Evolutionary conservation across 192 early-diverging fungal species (phyloP), one percentile per base, ranked within the genome.

Genomic region (Gonapodya prolifera): DNA sequence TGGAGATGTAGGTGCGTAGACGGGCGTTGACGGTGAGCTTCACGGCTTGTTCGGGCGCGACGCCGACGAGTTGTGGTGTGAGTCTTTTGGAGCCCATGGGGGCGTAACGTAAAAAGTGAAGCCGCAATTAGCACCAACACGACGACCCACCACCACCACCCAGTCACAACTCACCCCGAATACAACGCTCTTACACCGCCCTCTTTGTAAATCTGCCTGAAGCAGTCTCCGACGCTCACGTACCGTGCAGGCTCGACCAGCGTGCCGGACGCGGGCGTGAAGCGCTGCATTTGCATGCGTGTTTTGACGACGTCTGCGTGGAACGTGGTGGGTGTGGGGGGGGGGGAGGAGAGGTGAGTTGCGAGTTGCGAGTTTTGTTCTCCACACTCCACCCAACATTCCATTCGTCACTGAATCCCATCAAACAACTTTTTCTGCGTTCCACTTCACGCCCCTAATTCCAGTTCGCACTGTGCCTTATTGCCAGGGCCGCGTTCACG

Each of bases 41-140:
- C 84, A 98, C 97, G 34, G 97, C 97, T 82, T 99, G 97, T 80
- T 99, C 97, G 1, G 97, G 97, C 1, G 97, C 97, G 70, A 99
- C 96, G 82, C 92, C 91, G 2, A 35, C 8, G 34, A 76, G 75
- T n/a, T 61, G 75, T 35, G 70, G 34, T 71, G 70, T 75, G 28
- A 70, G 35, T 31, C 30, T 30, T 36, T 69, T 31, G 13, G 23
- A 79, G 76, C 35, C 30, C 17, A 34, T 17, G 30, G 29, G 34
- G 29, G 2, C 17, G 32, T 75, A 33, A 16, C 1, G 34, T 35
- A 8, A 32, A 78, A 79, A n/a, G 34, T 35, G 1, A 8, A 29
- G 16, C 76, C 28, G 33, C 8, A 32, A n/a, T 36, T 36, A 16
- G 35, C 77, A 80, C 29, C 16, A 75, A 34, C 2, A 34, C 28